Evolutionary conservation across 192 early-diverging fungal genomes (phyloP).

Genomic region (Coemansia sp.): DNA sequence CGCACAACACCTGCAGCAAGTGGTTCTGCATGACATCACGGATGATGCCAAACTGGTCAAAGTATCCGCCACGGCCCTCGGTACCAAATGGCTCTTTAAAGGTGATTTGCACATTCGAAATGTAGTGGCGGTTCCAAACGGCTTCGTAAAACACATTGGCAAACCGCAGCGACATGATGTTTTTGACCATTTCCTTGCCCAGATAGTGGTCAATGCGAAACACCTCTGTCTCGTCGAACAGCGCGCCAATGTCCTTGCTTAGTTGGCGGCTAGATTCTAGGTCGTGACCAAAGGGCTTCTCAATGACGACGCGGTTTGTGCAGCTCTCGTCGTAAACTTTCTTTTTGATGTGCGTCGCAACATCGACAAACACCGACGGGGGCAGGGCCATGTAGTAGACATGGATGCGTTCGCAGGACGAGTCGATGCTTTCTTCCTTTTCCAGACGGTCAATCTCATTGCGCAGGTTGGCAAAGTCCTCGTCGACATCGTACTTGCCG

Average conservation of each 20-base stretch:
- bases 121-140: slow-evolving; percentile 82
- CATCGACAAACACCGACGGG: slow-evolving; percentile 88
- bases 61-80: slow-evolving; percentile 94
- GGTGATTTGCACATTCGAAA: slow-evolving; percentile 92
- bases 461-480: slow-evolving; percentile 68
- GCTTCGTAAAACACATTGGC: slow-evolving; percentile 90
- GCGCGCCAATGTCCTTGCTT: slow-evolving; percentile 61
- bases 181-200: slow-evolving; percentile 99
- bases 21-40: slow-evolving; percentile 94
- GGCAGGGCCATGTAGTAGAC: slow-evolving; percentile 94
- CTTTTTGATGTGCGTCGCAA: slow-evolving; percentile 69
- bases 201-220: slow-evolving; percentile 98
- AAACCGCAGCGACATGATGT: slow-evolving; percentile 87
- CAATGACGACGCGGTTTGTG: slow-evolving; percentile 82
- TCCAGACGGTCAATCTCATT: slow-evolving; percentile 63
- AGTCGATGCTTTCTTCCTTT: slow-evolving; percentile 4
- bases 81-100: slow-evolving; percentile 97
- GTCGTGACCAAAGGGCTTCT: slow-evolving; percentile 97
- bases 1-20: slow-evolving; percentile 85
- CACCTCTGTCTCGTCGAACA: slow-evolving; percentile 87
- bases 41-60: slow-evolving; percentile 97
- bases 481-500: slow-evolving; percentile 83
- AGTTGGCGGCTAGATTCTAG: slow-evolving; percentile 73
- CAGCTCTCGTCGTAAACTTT: slow-evolving; percentile 64
- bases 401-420: slow-evolving; percentile 49